Conservation (phyloP, 176 grass and related monocot species). For the Cenchrus purpureus region DNA sequence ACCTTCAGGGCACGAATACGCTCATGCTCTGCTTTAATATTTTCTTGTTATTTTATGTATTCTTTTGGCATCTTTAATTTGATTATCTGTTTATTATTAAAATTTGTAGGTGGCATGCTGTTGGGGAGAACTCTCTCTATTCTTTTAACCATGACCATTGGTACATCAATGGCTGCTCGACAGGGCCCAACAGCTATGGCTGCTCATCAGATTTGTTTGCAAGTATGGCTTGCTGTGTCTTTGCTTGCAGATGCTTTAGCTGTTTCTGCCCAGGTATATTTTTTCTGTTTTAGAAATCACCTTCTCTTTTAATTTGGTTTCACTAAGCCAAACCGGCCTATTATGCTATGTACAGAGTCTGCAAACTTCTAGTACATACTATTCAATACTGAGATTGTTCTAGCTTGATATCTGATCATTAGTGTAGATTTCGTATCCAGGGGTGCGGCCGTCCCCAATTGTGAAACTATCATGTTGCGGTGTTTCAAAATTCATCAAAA, state of each 20-base stretch:
- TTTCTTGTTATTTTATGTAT: constrained; percentile 18
- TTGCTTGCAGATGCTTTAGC: constrained; percentile 72
- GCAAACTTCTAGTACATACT: constrained; percentile 20
- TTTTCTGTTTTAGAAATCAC: neutral
- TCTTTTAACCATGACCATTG: constrained; percentile 88
- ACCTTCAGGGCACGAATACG: constrained; percentile 11
- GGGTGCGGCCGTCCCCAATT: neutral
- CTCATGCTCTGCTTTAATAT: constrained; percentile 18
- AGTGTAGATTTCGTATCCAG: neutral
- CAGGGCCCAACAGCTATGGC: constrained; percentile 94
- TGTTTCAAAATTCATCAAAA: neutral
- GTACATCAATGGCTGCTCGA: constrained; percentile 95
- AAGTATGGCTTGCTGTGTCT: constrained; percentile 95
- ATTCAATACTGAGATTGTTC: constrained; percentile 25
- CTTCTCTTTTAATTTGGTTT: constrained; percentile 1
- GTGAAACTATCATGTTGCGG: neutral
- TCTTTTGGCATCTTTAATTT: constrained; percentile 3
- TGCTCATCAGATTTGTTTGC: constrained; percentile 97
- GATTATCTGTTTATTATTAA: constrained; percentile 14
- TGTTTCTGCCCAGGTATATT: constrained; percentile 61
- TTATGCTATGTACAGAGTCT: neutral
- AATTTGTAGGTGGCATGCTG: constrained; percentile 74
- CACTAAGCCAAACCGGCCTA: neutral
- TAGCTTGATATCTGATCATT: constrained; percentile 7
- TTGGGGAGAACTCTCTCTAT: constrained; percentile 89